Base-by-base conservation (phyloP, 352 stramenopile species). In the Halophytophthora batemanensis region DNA sequence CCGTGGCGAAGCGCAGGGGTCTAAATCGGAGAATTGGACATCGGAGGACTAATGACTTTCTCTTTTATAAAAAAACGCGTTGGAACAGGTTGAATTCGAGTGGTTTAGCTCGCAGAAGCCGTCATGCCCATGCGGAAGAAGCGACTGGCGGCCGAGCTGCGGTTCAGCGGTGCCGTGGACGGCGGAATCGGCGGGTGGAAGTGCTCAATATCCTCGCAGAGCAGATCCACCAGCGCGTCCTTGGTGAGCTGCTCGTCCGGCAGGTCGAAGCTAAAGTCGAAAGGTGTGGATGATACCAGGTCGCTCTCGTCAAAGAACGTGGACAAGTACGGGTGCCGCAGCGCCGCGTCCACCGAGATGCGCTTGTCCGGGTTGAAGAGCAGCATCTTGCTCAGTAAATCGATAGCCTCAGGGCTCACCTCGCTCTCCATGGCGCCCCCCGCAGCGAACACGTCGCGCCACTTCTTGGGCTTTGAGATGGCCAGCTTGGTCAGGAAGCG, bases 261-360 rank as follows among this genome's bases (percentile, higher is more conserved):
- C 17, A 89, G 41, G 53, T 89, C 78, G 48, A 87, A 87, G 14
- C 63, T 68, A 61, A 87, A 89, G 53, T 89, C 75, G 38, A 87
- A 86, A 33, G 54, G 58, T 2, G 56, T 42, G 0, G 64, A 77
- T 2, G 44, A 22, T 11, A 53, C 54, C 18, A 86, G 63, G 51
- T 89, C 78, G n/a, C 59, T 71, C 17, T 68, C 68, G 53, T 96
- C 85, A 59, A 96, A 93, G 56, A 98, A 98, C 34, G 94, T 85
- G 18, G 83, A 56, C 42, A 90, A 50, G 56, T 90, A 90, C 44
- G 79, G 77, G 41, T 90, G 79, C 4, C 56, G 70, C 15, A 90
- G 60, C 7, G 79, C 79, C 1, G 61, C 56, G 17, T 76, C 56
- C 25, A 90, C 68, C 10, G 79, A 84, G 33, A 90, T 87, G 22